Evolutionary conservation across 192 early-diverging fungal species (phyloP).

Genomic region (Jimgerdemannia flammicorona): DNA sequence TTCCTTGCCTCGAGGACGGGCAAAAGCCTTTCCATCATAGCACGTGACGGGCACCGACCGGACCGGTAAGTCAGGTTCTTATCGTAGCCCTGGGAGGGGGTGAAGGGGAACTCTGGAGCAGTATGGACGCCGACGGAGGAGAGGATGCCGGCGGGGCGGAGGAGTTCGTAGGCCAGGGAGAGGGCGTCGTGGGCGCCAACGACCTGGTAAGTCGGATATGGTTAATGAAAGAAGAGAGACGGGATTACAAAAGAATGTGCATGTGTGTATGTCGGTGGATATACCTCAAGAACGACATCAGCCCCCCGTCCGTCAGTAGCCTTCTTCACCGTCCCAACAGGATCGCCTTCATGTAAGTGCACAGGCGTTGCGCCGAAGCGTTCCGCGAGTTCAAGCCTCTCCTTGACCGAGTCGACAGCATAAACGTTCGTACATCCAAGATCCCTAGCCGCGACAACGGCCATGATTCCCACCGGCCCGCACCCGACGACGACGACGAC

Average conservation of each 20-base stretch:
- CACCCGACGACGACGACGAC: constrained; percentile 47
- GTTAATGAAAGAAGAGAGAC: neutral
- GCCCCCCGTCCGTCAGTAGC: constrained; percentile 33
- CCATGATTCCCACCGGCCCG: constrained; percentile 52
- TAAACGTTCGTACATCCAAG: constrained; percentile 34
- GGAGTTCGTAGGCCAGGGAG: constrained; percentile 33
- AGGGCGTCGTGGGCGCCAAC: constrained; percentile 44
- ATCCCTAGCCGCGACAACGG: constrained; percentile 32
- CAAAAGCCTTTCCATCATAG: constrained; percentile 37
- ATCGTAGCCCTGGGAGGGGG: constrained; percentile 47
- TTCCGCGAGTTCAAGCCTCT: constrained; percentile 37
- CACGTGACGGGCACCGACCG: constrained; percentile 47
- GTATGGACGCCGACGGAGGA: constrained; percentile 54
- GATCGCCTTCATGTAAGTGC: constrained; percentile 8
- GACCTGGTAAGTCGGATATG: constrained; percentile 17
- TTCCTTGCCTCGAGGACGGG: constrained; percentile 22
- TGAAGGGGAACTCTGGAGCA: constrained; percentile 45
- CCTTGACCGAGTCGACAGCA: constrained; percentile 37
- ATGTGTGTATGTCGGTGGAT: neutral
- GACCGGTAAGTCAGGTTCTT: constrained; percentile 50
- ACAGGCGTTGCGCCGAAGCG: constrained; percentile 32
- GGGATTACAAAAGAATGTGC: neutral
- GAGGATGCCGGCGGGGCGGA: constrained; percentile 47
- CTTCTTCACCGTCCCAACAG: constrained; percentile 7
- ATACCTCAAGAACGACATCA: constrained; percentile 47